A percentile compares a stretch with the other conserved stretches of the same genome.
Evolutionary conservation across 1,284 basidiomycete species (phyloP).

Genomic region (Caloboletus inedulis): DNA sequence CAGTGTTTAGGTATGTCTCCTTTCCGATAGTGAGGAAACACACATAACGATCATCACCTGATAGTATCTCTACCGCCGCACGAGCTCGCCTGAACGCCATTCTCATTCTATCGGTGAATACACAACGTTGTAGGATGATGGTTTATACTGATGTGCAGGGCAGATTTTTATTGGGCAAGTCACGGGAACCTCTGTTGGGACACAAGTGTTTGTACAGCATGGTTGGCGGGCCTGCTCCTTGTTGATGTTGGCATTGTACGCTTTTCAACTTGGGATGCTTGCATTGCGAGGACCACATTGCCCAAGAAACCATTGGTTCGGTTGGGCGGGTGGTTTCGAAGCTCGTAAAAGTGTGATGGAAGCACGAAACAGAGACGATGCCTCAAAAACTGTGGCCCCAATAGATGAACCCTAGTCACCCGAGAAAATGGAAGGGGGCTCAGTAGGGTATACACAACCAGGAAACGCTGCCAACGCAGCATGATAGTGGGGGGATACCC

Average conservation of each 20-base stretch:
- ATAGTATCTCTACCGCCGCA: constrained; percentile 52
- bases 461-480: not conserved
- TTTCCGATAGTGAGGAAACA: not conserved
- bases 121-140: not conserved
- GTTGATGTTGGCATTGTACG: constrained; percentile 50
- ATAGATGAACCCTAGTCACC: not conserved
- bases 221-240: constrained; percentile 60
- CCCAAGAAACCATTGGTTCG: constrained; percentile 51
- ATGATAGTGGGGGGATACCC: constrained; percentile 1
- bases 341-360: constrained; percentile 32
- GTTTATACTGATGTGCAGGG: not conserved
- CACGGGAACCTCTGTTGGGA: constrained; percentile 63
- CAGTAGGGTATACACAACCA: not conserved
- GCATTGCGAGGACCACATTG: constrained; percentile 55
- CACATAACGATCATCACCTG: not conserved
- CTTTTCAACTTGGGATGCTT: constrained; percentile 43
- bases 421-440: constrained; percentile 10
- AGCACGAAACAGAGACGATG: not conserved
- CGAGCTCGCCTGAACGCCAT: constrained; percentile 63
- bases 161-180: constrained; percentile 60
- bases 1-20: constrained; percentile 36
- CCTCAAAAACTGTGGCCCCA: not conserved
- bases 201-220: constrained; percentile 53
- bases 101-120: constrained; percentile 52
- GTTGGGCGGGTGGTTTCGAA: constrained; percentile 51